These are phyloP conservation scores for Leishmania tropica DNA, from an alignment of 208 protist species.

Conservation along the genomic window DNA sequence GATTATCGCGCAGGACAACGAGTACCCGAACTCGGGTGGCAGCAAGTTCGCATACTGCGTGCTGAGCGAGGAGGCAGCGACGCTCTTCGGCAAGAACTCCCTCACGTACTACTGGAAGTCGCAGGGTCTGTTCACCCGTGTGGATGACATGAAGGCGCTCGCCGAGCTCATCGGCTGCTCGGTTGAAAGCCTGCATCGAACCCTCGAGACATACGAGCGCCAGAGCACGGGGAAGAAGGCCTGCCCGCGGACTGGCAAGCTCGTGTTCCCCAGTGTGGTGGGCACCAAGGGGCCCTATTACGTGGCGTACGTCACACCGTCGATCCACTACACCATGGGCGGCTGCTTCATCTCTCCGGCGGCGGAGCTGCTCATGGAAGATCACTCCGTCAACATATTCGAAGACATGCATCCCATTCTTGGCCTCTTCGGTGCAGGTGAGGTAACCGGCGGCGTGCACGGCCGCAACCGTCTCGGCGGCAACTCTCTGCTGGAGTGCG, in stretches of 20 bases:
- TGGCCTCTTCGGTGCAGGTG: conserved; percentile 95
- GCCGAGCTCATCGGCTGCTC: conserved; percentile 74
- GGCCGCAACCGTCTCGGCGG: conserved; percentile 96
- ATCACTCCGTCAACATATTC: conserved; percentile 54
- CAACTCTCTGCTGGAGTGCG: conserved; percentile 94
- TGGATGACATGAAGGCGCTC: conserved; percentile 49
- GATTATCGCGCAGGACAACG: conserved; percentile 83
- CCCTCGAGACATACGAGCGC: conserved; percentile 67
- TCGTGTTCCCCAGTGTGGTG: conserved; percentile 72
- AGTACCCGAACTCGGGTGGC: conserved; percentile 62
- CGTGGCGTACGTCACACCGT: conserved; percentile 92
- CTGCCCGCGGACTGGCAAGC: conserved; percentile 79
- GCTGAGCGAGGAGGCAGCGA: conserved; percentile 72
- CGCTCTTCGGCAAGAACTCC: conserved; percentile 75
- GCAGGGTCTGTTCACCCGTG: conserved; percentile 64
- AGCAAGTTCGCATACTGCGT: conserved; percentile 84
- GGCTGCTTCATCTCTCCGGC: conserved; percentile 91
- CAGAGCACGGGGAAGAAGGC: conserved; percentile 40
- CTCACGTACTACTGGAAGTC: conserved; percentile 87
- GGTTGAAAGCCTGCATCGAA: conserved; percentile 51
- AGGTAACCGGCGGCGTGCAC: conserved; percentile 97
- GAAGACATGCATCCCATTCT: conserved; percentile 80
- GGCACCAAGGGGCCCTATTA: conserved; percentile 74
- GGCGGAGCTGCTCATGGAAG: conserved; percentile 72
- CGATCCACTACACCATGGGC: conserved; percentile 98